Conservation (phyloP, 371 early-diverging fungal genomes). For the Syncephalastrum contaminatum region DNA sequence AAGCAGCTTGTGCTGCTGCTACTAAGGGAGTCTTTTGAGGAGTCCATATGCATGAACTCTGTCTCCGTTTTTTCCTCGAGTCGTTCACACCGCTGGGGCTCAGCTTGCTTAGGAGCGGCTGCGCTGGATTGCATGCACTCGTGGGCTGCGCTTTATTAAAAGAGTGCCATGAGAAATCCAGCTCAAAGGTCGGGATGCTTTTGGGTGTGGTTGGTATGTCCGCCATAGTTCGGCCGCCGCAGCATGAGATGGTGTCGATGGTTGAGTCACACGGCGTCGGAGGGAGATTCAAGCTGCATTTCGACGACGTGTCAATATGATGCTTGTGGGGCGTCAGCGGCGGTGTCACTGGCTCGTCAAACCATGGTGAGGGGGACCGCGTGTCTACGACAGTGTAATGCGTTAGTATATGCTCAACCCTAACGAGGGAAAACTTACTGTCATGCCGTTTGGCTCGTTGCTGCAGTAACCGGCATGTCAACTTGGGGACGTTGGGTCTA, state of each 20-base stretch:
- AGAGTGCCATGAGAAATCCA: constrained; percentile 18
- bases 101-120: no score
- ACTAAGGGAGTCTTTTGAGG: no score
- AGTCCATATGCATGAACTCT: no score
- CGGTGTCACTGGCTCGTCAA: constrained; percentile 25
- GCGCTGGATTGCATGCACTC: no score
- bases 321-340: constrained; percentile 9
- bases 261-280: constrained; percentile 35
- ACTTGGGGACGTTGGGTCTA: constrained; percentile 39
- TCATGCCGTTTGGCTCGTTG: constrained; percentile 26
- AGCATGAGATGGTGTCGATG: constrained; percentile 26
- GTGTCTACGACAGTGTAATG: not conserved
- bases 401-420: not conserved
- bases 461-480: constrained; percentile 41
- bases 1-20: no score
- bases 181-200: constrained; percentile 28
- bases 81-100: no score
- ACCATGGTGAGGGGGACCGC: no score
- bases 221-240: constrained; percentile 13
- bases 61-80: no score
- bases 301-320: constrained; percentile 13
- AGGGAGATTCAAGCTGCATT: constrained; percentile 9
- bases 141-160: no score
- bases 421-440: constrained; percentile 1
- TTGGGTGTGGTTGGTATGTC: constrained; percentile 32